phyloP scores from a whole-genome alignment of 192 early-diverging fungal species.

The Rhizoclosmatium globosum region DNA sequence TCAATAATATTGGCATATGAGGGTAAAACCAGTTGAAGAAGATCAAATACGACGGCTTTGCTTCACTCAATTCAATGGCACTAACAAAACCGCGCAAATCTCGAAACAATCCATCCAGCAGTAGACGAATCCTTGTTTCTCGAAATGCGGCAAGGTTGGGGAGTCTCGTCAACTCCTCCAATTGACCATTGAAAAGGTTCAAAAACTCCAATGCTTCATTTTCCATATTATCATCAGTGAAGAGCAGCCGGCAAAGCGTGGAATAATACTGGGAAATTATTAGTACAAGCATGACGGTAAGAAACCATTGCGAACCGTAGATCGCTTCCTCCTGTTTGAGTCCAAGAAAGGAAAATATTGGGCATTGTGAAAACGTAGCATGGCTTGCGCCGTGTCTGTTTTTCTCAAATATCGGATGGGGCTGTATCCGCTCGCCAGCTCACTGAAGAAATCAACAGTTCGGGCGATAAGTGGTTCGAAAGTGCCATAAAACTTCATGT shows the following conservation, averaged over 20 bases:
- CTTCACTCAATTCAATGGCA: slow-evolving; percentile 57
- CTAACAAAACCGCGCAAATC: slow-evolving; percentile 82
- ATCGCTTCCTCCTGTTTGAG: slow-evolving; percentile 60
- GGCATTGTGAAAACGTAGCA: slow-evolving; percentile 78
- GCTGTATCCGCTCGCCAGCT: slow-evolving; percentile 73
- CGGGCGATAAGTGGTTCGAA: slow-evolving; percentile 64
- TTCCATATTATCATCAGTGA: slow-evolving; percentile 66
- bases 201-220: slow-evolving; percentile 76
- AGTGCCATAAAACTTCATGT: slow-evolving; percentile 68
- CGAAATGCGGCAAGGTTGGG: slow-evolving; percentile 11
- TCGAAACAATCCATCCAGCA: slow-evolving; percentile 67
- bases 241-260: slow-evolving; percentile 79
- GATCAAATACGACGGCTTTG: slow-evolving; percentile 63
- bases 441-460: slow-evolving; percentile 78
- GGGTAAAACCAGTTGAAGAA: slow-evolving; percentile 93
- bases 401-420: slow-evolving; percentile 80
- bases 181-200: slow-evolving; percentile 66
- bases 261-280: slow-evolving; percentile 70
- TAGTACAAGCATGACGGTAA: slow-evolving; percentile 52
- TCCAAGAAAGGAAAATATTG: slow-evolving; percentile 78
- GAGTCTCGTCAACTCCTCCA: slow-evolving; percentile 52
- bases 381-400: slow-evolving; percentile 70
- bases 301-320: not conserved
- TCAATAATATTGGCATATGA: slow-evolving; percentile 66
- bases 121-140: slow-evolving; percentile 6